Base-by-base conservation (phyloP, 164 flowering plant genomes). In the Vitis rotundifolia region DNA sequence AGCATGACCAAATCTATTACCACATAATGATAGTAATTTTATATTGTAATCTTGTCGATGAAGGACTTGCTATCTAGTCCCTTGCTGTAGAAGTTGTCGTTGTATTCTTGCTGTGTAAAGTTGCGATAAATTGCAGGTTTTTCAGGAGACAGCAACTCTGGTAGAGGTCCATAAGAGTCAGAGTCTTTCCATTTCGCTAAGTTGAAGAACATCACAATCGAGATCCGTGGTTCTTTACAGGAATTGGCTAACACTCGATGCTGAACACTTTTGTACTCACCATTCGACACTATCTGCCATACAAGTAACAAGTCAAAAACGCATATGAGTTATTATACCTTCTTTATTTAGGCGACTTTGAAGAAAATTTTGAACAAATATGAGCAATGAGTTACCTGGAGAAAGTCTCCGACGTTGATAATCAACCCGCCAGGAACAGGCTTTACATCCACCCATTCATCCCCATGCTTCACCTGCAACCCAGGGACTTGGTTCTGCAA, bases 401-500 rank as follows among this genome's bases (percentile, higher is more conserved):
- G 73, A 19, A 71, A 66, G 53, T 77, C 80, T 1, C 66, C 79
- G 64, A 69, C 11, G 73, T 63, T 31, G 68, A 71, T 11, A 66
- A 57, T 49, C 79, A 79, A 49, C 61, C 64, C 54, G 73, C 83
- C 76, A 50, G 53, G 68, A 59, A 80, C 71, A 0, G 86, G 84
- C 68, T 75, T 77, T 0, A 78, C 49, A 44, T 86, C 87, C 49
- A 87, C 78, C 93, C 92, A 91, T 8, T 70, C 76, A 3, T 71
- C 87, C 1, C 80, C 86, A 48, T 74, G 37, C 81, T 77, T 81
- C 44, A 88, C 78, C 77, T 86, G 92, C 78, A 93, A 62, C 59
- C 98, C 97, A 3, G 84, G 84, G 2, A 84, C 65, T 37, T 81
- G 69, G 61, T 84, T 74, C 74, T 88, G 97, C 71, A 89, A 50